A percentile compares a stretch with the other conserved stretches of the same genome.
Conservation (phyloP, 1,284 basidiomycete species). For the Cerrena zonata region DNA sequence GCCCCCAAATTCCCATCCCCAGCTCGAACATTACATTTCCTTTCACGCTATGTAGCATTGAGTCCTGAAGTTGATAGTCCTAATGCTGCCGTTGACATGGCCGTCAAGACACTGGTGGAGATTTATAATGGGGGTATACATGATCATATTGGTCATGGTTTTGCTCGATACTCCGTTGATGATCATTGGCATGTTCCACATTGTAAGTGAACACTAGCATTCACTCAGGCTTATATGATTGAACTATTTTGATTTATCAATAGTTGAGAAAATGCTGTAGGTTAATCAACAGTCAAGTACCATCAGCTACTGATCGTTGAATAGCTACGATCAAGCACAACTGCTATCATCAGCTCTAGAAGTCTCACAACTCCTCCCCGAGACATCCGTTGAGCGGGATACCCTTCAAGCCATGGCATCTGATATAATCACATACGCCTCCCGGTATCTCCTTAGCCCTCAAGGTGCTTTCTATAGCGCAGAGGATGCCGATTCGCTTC, state of each 20-base stretch:
- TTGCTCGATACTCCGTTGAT: slow-evolving; percentile 41
- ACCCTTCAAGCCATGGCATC: slow-evolving; percentile 20
- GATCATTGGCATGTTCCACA: slow-evolving; percentile 41
- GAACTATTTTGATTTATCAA: too few species aligned
- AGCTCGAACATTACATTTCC: slow-evolving; percentile 20
- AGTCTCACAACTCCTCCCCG: slow-evolving; percentile 22
- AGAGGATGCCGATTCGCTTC: slow-evolving; percentile 41
- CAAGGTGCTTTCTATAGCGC: slow-evolving; percentile 38
- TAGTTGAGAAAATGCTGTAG: slow-evolving; percentile 42
- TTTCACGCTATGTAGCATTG: slow-evolving; percentile 21
- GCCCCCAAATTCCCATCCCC: slow-evolving; percentile 38
- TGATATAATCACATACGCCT: slow-evolving; percentile 33
- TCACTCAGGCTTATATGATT: too few species aligned
- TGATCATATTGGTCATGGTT: slow-evolving; percentile 39
- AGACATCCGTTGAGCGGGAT: slow-evolving; percentile 20
- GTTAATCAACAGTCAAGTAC: slow-evolving; percentile 2
- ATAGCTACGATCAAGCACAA: slow-evolving; percentile 38
- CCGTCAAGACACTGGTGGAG: slow-evolving; percentile 19
- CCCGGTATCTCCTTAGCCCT: slow-evolving; percentile 30
- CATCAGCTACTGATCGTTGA: slow-evolving; percentile 5
- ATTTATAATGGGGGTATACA: slow-evolving; percentile 40
- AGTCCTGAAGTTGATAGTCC: slow-evolving; percentile 1
- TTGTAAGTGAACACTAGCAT: slow-evolving; percentile 23
- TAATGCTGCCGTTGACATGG: slow-evolving; percentile 20
- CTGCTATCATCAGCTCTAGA: slow-evolving; percentile 22